Conservation (phyloP, 768 basidiomycete species). For the Russula olivacea region DNA sequence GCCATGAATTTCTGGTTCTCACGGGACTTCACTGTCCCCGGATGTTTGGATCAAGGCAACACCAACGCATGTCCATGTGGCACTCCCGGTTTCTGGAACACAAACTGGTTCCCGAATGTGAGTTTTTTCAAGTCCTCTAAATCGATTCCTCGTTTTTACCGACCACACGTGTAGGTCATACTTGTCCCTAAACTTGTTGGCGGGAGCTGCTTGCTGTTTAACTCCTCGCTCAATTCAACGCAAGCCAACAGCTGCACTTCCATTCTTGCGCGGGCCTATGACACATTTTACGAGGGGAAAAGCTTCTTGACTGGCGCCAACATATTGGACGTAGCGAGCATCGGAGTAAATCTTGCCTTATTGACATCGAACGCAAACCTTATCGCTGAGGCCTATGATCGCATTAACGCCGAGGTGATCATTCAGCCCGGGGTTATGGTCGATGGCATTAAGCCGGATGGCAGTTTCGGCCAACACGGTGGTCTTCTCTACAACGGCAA, state of each 20-base stretch:
- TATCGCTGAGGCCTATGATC: conserved; percentile 44
- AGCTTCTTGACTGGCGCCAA: conserved; percentile 60
- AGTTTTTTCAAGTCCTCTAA: not conserved
- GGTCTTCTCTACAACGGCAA: conserved; percentile 64
- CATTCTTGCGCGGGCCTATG: conserved; percentile 22
- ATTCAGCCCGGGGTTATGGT: conserved; percentile 42
- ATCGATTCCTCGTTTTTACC: not conserved
- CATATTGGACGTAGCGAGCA: conserved; percentile 53
- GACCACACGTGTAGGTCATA: conserved; percentile 18
- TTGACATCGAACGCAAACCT: conserved; percentile 36
- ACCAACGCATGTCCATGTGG: conserved; percentile 30
- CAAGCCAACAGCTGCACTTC: conserved; percentile 18
- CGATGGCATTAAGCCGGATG: conserved; percentile 54
- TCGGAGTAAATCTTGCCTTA: conserved; percentile 27
- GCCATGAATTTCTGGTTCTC: conserved; percentile 33
- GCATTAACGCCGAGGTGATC: conserved; percentile 48
- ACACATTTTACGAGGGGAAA: conserved; percentile 22
- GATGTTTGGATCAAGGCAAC: conserved; percentile 30
- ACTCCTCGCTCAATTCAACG: conserved; percentile 16
- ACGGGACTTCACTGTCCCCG: conserved; percentile 29
- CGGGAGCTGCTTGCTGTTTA: conserved; percentile 22
- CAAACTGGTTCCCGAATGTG: conserved; percentile 26
- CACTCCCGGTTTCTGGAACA: conserved; percentile 28
- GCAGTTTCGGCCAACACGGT: conserved; percentile 45
- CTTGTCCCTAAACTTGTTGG: conserved; percentile 20